phyloP scores from a whole-genome alignment of 2,329 filamentous ascomycete genomes.

The Colletotrichum sp. region DNA sequence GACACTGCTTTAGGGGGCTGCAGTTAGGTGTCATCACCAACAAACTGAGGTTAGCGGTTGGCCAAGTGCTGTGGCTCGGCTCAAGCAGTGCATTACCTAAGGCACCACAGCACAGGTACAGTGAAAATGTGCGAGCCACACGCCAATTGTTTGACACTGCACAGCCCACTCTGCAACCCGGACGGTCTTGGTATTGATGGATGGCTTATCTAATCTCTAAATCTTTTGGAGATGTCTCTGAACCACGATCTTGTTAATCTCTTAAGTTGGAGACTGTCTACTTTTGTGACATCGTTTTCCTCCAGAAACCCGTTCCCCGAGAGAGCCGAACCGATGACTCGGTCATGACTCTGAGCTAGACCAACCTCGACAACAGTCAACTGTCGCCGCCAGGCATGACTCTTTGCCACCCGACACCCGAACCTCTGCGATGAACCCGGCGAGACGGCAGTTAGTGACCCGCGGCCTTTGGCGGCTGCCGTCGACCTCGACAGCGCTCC shows the following conservation, averaged over 20 bases:
- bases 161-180: background rate
- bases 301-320: background rate
- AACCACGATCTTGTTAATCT: background rate
- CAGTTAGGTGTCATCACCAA: background rate
- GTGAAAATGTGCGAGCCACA: background rate
- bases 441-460: background rate
- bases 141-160: background rate
- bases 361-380: background rate
- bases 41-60: background rate
- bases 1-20: background rate
- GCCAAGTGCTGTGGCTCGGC: constrained; percentile 1
- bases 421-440: background rate
- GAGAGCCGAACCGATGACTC: background rate
- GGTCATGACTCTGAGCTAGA: background rate
- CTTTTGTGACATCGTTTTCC: background rate
- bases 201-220: background rate
- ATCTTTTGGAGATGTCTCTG: background rate
- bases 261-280: background rate
- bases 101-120: background rate
- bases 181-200: background rate
- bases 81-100: background rate
- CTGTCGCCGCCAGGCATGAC: background rate
- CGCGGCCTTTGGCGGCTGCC: background rate
- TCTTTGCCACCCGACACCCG: background rate
- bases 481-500: background rate